Base-by-base conservation (phyloP, 179 eudicot genomes). In the Gypsophila paniculata region DNA sequence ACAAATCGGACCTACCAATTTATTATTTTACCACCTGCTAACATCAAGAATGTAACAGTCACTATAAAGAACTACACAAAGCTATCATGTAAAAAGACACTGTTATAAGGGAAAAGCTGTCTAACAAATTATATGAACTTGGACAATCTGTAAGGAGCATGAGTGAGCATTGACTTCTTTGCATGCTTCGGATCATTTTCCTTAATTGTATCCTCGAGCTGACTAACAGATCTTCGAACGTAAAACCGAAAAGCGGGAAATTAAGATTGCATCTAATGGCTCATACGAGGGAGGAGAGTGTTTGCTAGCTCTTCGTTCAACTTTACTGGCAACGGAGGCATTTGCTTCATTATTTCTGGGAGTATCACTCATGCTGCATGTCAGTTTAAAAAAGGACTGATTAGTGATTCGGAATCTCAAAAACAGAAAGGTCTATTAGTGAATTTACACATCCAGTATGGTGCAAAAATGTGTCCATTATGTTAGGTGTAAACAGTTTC, bases 261-360 rank as follows among this genome's bases (percentile, higher is more conserved):
- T 87, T 84, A 87, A 6, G 84, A 78, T 71, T 78, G 91, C 74
- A 76, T 78, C 55, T 78, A 85, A 75, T 82, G 76, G 71, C 83
- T 79, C 66, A 77, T 39, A 68, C 62, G 80, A 51, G 90, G 90
- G 69, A 95, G 93, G 81, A 89, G 78, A 55, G 87, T 76, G 76
- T 66, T 83, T 10, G 85, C 89, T 10, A 95, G 93, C 44, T 95
- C 98, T 77, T 93, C 98, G 22, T 95, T 89, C 79, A 93, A 72
- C 85, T 90, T 89, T 80, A 95, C 90, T 3, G 98, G 96, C 44
- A 95, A 83, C 0, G 96, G 96, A 13, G 99, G 99, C 99, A 95
- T 90, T 83, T 87, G 98, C 84, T 83, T 90, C 98, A 93, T 89
- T 74, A 88, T 84, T 74, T 93, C 99, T 14, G 96, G 96, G 96